Evolutionary conservation across 192 early-diverging fungal species (phyloP), one percentile per base, ranked within the genome.

Genomic region (Backusella westeae): DNA sequence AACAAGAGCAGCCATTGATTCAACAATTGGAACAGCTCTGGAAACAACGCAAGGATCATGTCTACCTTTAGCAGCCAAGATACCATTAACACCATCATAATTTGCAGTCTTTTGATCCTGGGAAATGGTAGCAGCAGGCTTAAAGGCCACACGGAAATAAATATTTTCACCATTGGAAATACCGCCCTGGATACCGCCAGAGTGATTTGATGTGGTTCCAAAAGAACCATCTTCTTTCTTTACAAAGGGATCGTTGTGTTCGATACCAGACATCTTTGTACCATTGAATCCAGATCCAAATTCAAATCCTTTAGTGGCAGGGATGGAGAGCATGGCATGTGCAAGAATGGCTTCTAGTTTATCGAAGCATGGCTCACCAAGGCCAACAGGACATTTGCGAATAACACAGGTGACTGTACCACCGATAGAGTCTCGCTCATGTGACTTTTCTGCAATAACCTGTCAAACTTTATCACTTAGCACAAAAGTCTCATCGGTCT

Each of bases 241-340:
- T 49, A 91, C 87, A 85, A 95, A 99, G 26, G 93, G 85, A 78
- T 99, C 98, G 78, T 99, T 99, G 81, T 99, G 98, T 65, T 95
- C 83, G 81, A 92, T 91, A 39, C 98, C 98, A 0, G 89, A 88
- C 71, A 99, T 91, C 26, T 84, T 87, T 6, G 98, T 97, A 26
- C 96, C 98, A 32, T 86, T 85, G 77, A 97, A 94, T 32, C 98
- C 98, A 46, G 92, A 94, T 0, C 98, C 98, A 67, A 98, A 93
- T 84, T 99, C 98, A 81, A 99, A 99, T 15, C 94, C 94, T 81
- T 99, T 99, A n/a, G 98, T 99, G 3, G 98, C 97, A 14, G 98
- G 98, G 72, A 99, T 97, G 15, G 96, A 97, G 70, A 99, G 84
- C 98, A 99, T 99, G 10, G 97, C 98, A 78, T 99, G 97, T 6